These are phyloP conservation scores for Cercospora beticola DNA, from an alignment of 2,329 filamentous ascomycete genomes.

Conservation along the genomic window DNA sequence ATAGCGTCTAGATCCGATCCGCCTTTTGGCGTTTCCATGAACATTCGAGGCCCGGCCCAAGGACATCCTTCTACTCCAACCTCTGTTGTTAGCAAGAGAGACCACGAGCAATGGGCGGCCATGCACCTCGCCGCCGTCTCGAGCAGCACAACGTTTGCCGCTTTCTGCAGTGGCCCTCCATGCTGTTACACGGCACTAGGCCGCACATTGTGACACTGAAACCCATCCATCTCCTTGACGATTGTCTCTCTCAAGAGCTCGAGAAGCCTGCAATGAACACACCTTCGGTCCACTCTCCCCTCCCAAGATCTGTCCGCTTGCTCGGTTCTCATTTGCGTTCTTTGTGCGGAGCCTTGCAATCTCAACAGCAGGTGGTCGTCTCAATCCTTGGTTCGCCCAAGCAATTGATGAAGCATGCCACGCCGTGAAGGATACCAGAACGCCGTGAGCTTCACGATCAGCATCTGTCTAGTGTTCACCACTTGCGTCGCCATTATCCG, in stretches of 20 bases:
- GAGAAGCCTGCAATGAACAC: conserved; percentile 8
- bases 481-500: conserved; percentile 33
- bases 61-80: neutral
- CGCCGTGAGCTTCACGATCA: conserved; percentile 33
- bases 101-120: neutral
- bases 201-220: neutral
- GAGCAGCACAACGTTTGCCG: conserved; percentile 2
- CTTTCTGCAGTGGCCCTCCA: neutral
- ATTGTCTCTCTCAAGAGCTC: neutral
- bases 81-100: neutral
- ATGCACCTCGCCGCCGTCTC: neutral
- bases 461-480: conserved; percentile 36
- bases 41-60: neutral
- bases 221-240: neutral
- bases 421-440: conserved; percentile 30
- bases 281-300: neutral
- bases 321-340: neutral
- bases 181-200: neutral
- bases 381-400: neutral
- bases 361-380: neutral
- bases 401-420: conserved; percentile 24
- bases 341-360: neutral
- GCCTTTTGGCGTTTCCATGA: neutral
- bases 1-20: neutral
- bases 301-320: neutral